Base-by-base conservation (phyloP, 139 green algal species). In the Chlorella sp. region DNA sequence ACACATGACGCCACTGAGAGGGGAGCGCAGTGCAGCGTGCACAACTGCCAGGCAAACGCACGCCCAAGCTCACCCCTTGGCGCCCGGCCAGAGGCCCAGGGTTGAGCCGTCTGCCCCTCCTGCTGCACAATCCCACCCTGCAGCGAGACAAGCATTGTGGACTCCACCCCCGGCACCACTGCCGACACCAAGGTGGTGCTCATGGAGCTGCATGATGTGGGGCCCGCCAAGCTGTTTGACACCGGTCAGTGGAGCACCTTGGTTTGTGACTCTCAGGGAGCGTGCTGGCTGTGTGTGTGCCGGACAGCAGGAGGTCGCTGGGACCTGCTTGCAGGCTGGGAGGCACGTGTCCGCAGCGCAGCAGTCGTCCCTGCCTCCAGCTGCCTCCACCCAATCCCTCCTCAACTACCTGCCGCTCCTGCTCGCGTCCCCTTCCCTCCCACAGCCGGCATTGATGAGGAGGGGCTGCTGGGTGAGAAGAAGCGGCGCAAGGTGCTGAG, bases 91-190 rank as follows among this genome's bases (percentile, higher is more conserved):
- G 28, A 11, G 25, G 13, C 39, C 25, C 70, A 51, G 1, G 28
- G 44, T 23, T 64, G 28, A 18, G 23, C 55, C 74, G 4, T 39
- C 12, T 26, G 25, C 74, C 32, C 67, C 32, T 47, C 62, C n/a
- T n/a, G n/a, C n/a, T n/a, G n/a, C n/a, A n/a, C n/a, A n/a, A n/a
- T n/a, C n/a, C n/a, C n/a, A n/a, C n/a, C n/a, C n/a, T n/a, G 26
- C 90, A 95, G 86, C 44, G 92, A 95, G 84, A 90, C 89, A 0
- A 89, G 75, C 82, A 95, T 95, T 51, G 92, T 95, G 78, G 92
- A 95, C 79, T 74, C 91, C 26, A 93, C 87, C 41, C 91, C 92
- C 11, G 92, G 92, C 38, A 95, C 92, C 13, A 95, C 92, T 0
- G 88, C 89, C 6, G 89, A 92, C 80, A 88, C 87, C 23, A 91